Base-by-base conservation (phyloP, 495 filamentous ascomycete genomes). In the Choiromyces venosus region DNA sequence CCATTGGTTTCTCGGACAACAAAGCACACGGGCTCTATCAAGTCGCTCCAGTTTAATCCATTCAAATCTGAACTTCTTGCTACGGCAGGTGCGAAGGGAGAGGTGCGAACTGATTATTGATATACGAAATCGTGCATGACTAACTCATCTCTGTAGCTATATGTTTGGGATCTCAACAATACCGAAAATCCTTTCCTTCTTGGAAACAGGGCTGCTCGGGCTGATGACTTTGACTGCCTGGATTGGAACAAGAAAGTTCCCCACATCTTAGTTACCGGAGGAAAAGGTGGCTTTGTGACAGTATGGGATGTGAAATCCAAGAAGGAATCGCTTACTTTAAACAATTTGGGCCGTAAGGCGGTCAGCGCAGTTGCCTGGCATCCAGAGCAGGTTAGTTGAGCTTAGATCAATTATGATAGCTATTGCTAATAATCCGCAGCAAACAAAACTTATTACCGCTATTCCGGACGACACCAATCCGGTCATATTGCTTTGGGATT, bases 241-340 rank as follows among this genome's bases (percentile, higher is more conserved):
- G 94, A 97, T 76, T 99, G 95, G 95, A 99, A 99, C 84, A 93
- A 93, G 79, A 98, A 97, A 85, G 94, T 97, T 52, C 86, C 94
- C 33, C 94, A 99, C 82, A 99, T 99, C 79, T 83, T 98, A 73
- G 96, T 93, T 37, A 97, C 95, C 18, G 95, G 95, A 75, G 93
- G 94, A 81, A 93, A 89, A 76, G 95, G 93, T 29, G 95, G 95
- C 16, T 97, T 97, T 79, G 93, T 98, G 37, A 97, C 95, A 16
- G 94, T 99, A 4, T 99, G 95, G 95, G 95, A 99, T 85, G 88
- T 98, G 64, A 97, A 96, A 85, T 91, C 90, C 0, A 97, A 96
- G 87, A 97, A 94, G 83, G 93, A 97, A 77, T 97, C 92, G 69
- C 84, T 99, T 82, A 97, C 94, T 2, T 84, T 99, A 71, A 98